Conservation (phyloP, 2,329 filamentous ascomycete genomes). For the Microdochium bolleyi region DNA sequence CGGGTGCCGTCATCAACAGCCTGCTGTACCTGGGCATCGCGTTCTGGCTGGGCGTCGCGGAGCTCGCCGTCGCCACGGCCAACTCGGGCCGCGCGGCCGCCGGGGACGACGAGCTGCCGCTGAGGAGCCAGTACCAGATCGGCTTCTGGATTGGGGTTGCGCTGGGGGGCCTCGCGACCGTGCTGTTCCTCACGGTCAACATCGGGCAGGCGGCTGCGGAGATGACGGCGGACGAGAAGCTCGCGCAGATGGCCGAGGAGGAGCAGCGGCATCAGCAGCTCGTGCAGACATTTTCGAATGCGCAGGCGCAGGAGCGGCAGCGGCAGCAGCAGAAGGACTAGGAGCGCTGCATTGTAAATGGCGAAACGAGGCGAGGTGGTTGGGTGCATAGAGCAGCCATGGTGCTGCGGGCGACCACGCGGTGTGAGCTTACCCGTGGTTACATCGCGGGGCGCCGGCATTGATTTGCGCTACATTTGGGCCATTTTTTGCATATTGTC, state of each 20-base stretch:
- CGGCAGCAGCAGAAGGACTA: not conserved
- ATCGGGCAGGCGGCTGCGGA: slow-evolving; percentile 19
- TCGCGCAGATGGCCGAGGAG: not conserved
- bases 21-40: slow-evolving; percentile 66
- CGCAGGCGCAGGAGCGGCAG: not conserved
- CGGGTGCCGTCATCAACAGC: slow-evolving; percentile 63
- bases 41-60: slow-evolving; percentile 62
- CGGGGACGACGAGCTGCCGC: slow-evolving; percentile 5
- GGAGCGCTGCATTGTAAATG: not conserved
- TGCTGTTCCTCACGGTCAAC: slow-evolving; percentile 15
- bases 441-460: no score
- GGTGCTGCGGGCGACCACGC: no score
- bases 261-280: not conserved
- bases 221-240: slow-evolving; percentile 22
- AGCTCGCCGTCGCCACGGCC: slow-evolving; percentile 50
- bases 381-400: no score
- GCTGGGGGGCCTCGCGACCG: slow-evolving; percentile 14
- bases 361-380: no score
- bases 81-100: slow-evolving; percentile 9
- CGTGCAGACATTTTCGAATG: not conserved
- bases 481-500: no score
- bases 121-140: slow-evolving; percentile 18
- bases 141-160: slow-evolving; percentile 21
- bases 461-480: no score
- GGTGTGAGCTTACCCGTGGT: no score